Conservation (phyloP, 2,329 filamentous ascomycete species). For the Aureobasidium musti region DNA sequence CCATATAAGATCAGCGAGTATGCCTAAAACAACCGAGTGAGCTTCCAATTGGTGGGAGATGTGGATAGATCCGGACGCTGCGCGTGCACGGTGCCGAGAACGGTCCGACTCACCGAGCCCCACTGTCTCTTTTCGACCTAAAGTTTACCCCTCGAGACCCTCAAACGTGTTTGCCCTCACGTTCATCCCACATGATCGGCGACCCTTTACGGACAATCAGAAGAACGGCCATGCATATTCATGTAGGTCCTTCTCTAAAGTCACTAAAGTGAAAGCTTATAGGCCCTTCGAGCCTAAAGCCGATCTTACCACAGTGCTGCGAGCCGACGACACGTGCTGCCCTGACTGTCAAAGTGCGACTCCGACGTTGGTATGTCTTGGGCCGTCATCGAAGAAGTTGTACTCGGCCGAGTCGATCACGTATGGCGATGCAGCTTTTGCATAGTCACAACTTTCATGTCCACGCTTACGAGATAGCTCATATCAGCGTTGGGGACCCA, state of each 20-base stretch:
- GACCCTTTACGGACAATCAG: neutral
- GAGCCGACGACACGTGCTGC: neutral
- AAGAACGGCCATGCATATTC: neutral
- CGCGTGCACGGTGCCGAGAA: neutral
- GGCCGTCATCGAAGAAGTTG: neutral
- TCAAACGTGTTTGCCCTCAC: neutral
- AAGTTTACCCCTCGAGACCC: neutral
- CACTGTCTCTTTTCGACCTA: neutral
- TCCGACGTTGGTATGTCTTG: neutral
- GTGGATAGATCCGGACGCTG: slow-evolving; percentile 10
- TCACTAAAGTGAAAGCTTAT: neutral
- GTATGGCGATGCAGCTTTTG: neutral
- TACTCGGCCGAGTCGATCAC: neutral
- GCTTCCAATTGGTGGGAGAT: slow-evolving; percentile 5
- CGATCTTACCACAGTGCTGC: too few relatives aligned
- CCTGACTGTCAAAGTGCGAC: neutral
- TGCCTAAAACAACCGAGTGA: neutral
- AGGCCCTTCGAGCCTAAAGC: neutral
- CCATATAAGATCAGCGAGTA: neutral
- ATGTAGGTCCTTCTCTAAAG: neutral
- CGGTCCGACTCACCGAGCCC: neutral
- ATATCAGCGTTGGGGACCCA: slow-evolving; percentile 9
- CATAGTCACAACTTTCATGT: neutral
- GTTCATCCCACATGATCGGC: slow-evolving; percentile 6
- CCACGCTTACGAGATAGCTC: slow-evolving; percentile 12